These are phyloP conservation scores for Fusarium anthophilum DNA, from an alignment of 2,329 filamentous ascomycete species.

Conservation along the genomic window DNA sequence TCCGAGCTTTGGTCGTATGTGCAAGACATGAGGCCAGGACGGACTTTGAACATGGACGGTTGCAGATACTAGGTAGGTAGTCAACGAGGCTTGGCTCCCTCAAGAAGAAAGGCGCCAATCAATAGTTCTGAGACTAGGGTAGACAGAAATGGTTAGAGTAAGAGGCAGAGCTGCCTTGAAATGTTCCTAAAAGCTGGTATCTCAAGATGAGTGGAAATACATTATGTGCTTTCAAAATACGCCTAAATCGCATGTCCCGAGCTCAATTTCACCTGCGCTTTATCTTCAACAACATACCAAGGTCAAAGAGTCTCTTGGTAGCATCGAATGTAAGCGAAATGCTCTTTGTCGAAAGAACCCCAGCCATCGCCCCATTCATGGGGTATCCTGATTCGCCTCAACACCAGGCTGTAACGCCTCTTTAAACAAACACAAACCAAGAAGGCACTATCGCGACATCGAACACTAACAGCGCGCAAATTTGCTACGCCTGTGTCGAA, in stretches of 20 bases:
- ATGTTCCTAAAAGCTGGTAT: not conserved
- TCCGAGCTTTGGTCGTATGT: constrained; percentile 18
- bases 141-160: not conserved
- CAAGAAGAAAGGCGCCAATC: not conserved
- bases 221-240: not conserved
- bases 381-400: constrained; percentile 29
- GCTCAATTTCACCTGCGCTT: not conserved
- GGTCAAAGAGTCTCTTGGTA: not conserved
- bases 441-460: not conserved
- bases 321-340: not conserved
- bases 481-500: not conserved
- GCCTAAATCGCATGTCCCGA: not conserved
- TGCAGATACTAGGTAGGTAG: not conserved
- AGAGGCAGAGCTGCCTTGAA: not conserved
- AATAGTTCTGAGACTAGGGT: not conserved
- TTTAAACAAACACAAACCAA: not conserved
- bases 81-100: not conserved
- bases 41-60: not conserved
- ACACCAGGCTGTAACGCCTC: constrained; percentile 29
- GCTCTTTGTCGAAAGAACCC: not conserved
- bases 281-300: not conserved
- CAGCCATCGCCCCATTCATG: not conserved
- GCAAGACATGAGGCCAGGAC: not conserved
- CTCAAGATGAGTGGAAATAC: not conserved
- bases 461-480: not conserved